Percentiles rank a stretch among this genome's conserved stretches.
Conservation (phyloP, 2,329 filamentous ascomycete genomes). For the Botrytis galanthina region DNA sequence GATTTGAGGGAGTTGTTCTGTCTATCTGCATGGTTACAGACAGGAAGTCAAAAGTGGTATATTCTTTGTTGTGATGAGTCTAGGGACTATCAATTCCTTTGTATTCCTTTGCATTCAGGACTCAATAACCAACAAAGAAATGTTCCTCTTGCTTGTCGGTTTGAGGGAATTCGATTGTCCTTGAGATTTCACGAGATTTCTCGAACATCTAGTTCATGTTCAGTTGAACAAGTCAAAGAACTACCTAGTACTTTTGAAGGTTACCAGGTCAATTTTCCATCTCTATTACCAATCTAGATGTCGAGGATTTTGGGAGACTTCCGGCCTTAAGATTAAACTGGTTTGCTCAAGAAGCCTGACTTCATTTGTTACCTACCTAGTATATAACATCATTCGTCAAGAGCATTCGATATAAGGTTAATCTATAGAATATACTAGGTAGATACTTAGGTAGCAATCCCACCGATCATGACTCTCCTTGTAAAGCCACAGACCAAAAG, state of each 20-base stretch:
- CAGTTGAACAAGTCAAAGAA: too few relatives aligned
- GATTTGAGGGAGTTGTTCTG: not conserved
- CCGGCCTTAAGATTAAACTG: not conserved
- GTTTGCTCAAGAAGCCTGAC: not conserved
- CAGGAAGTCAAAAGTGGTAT: not conserved
- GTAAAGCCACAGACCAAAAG: not conserved
- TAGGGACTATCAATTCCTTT: not conserved
- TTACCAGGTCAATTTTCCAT: not conserved
- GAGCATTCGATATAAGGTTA: not conserved
- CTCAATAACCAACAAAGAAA: not conserved
- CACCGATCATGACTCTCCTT: not conserved
- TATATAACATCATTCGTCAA: not conserved
- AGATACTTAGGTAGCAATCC: too few relatives aligned
- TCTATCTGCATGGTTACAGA: not conserved
- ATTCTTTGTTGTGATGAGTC: not conserved
- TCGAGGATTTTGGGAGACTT: not conserved
- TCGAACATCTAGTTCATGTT: not conserved
- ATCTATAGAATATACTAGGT: too few relatives aligned
- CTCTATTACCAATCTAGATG: not conserved
- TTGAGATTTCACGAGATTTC: not conserved
- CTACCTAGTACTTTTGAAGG: not conserved
- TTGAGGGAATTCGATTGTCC: not conserved
- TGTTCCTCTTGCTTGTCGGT: not conserved
- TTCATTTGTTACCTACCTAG: not conserved
- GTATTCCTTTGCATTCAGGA: not conserved